Percentiles rank a stretch among this genome's conserved stretches.
phyloP scores from a whole-genome alignment of 31 red algal species.

The Asparagopsis taxiformis region DNA sequence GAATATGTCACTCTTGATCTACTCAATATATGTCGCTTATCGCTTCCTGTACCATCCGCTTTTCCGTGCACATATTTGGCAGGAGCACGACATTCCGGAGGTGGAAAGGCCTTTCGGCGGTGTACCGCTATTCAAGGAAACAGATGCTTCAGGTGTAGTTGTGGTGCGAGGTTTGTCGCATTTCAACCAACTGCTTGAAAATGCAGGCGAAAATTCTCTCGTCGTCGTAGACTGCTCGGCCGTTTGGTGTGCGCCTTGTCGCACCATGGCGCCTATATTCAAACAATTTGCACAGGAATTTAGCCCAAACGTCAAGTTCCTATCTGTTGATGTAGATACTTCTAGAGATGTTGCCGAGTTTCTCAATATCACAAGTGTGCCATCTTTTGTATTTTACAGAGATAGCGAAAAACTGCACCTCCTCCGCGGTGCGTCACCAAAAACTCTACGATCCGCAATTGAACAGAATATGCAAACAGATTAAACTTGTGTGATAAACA shows the following conservation, averaged over 20 bases:
- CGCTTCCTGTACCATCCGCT: slow-evolving; percentile 48
- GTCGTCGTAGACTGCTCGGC: slow-evolving; percentile 73
- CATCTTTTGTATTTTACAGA: slow-evolving; percentile 50
- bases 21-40: slow-evolving; percentile 25
- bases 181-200: slow-evolving; percentile 34
- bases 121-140: slow-evolving; percentile 29
- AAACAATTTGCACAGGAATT: slow-evolving; percentile 56
- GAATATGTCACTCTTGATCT: slow-evolving; percentile 7
- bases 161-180: slow-evolving; percentile 21
- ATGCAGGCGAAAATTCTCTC: slow-evolving; percentile 22
- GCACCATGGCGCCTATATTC: slow-evolving; percentile 66
- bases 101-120: slow-evolving; percentile 53
- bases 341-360: slow-evolving; percentile 47
- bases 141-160: slow-evolving; percentile 13
- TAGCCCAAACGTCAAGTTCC: slow-evolving; percentile 37
- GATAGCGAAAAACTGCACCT: slow-evolving; percentile 28
- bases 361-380: slow-evolving; percentile 36
- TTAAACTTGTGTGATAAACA: not conserved
- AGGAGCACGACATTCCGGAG: slow-evolving; percentile 12
- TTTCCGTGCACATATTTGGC: slow-evolving; percentile 54
- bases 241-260: slow-evolving; percentile 81
- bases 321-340: slow-evolving; percentile 66
- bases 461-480: slow-evolving; percentile 25
- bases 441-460: slow-evolving; percentile 30
- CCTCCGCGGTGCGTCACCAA: slow-evolving; percentile 25